Conservation (phyloP, 2,329 filamentous ascomycete species). For the Pseudonectria buxi region DNA sequence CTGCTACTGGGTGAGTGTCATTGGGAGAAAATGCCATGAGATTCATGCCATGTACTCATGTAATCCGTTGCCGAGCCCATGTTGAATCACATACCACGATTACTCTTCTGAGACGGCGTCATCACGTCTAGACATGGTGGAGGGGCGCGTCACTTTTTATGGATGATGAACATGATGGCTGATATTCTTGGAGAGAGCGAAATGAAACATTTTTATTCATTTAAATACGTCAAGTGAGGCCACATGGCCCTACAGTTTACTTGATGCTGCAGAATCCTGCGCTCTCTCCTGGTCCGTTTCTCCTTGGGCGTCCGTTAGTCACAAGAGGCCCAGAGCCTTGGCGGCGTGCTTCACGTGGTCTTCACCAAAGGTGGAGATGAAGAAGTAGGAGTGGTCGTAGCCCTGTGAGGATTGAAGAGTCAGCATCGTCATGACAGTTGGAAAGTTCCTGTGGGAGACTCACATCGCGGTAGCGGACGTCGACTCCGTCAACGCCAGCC, state of each 20-base stretch:
- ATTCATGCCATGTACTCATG: too few relatives aligned
- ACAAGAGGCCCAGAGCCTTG: slow-evolving; percentile 58
- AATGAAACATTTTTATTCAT: too few relatives aligned
- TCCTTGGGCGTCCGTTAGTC: slow-evolving; percentile 12
- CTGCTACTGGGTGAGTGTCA: too few relatives aligned
- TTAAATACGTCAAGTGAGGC: too few relatives aligned
- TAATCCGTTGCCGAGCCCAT: too few relatives aligned
- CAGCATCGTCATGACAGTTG: slow-evolving; percentile 1
- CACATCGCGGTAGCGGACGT: slow-evolving; percentile 74
- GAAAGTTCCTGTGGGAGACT: slow-evolving; percentile 16
- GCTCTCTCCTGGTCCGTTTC: neutral
- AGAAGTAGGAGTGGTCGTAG: slow-evolving; percentile 97
- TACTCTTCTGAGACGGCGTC: too few relatives aligned
- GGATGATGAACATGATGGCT: too few relatives aligned
- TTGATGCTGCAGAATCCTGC: neutral
- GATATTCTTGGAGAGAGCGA: too few relatives aligned
- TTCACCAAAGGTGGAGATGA: slow-evolving; percentile 83
- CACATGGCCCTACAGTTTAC: neutral
- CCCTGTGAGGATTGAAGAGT: slow-evolving; percentile 40
- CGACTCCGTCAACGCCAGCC: slow-evolving; percentile 64
- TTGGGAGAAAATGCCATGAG: too few relatives aligned
- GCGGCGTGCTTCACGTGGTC: slow-evolving; percentile 91
- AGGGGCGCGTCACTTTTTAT: too few relatives aligned
- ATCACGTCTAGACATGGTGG: too few relatives aligned
- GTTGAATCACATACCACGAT: too few relatives aligned